phyloP scores from a whole-genome alignment of 2,329 filamentous ascomycete species.

The Sporothrix variecibatus region DNA sequence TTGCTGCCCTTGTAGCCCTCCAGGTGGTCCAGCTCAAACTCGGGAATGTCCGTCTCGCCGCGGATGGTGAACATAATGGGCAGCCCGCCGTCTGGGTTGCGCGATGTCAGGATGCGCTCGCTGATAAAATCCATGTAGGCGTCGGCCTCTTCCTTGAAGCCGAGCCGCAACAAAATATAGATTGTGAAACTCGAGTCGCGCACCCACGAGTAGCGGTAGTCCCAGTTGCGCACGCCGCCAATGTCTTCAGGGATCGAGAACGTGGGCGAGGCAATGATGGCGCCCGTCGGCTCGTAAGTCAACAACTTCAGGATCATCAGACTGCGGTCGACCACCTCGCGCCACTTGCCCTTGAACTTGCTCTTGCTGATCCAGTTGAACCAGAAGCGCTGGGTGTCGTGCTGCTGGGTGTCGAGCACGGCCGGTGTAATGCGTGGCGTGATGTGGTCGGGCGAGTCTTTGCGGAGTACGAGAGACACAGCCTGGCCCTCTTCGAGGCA shows the following conservation, averaged over 20 bases:
- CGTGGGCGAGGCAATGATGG: constrained; percentile 74
- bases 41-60: constrained; percentile 73
- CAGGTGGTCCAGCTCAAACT: constrained; percentile 67
- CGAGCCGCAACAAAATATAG: constrained; percentile 74
- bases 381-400: constrained; percentile 72
- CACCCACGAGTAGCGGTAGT: constrained; percentile 78
- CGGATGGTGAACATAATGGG: constrained; percentile 83
- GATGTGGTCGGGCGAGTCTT: constrained; percentile 60
- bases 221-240: constrained; percentile 67
- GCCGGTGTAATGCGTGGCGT: constrained; percentile 59
- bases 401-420: constrained; percentile 63
- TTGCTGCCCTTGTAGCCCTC: constrained; percentile 71
- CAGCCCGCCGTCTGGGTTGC: constrained; percentile 61
- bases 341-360: constrained; percentile 71
- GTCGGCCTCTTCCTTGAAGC: constrained; percentile 74
- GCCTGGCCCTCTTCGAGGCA: constrained; percentile 65
- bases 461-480: constrained; percentile 68
- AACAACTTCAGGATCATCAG: constrained; percentile 75
- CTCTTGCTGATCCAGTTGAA: constrained; percentile 71
- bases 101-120: constrained; percentile 65
- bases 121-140: constrained; percentile 79
- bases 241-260: constrained; percentile 77
- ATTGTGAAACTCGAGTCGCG: constrained; percentile 76
- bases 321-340: constrained; percentile 70
- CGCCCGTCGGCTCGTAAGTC: constrained; percentile 76